Conservation (phyloP, 148 eudicot genomes). For the Mesembryanthemum crystallinum region DNA sequence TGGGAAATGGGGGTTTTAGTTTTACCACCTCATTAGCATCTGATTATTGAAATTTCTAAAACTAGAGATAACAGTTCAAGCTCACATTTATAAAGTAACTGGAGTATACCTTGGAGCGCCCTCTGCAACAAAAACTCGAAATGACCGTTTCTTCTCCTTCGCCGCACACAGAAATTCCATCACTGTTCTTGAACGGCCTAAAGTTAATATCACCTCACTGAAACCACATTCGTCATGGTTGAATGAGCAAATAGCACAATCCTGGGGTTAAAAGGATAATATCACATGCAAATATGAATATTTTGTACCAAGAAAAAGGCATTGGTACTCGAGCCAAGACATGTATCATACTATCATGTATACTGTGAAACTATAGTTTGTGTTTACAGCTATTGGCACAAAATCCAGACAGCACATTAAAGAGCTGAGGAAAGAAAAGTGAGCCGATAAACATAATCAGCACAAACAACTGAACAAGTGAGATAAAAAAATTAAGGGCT, state of each 20-base stretch:
- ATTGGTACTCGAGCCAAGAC: not conserved
- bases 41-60: too few species aligned
- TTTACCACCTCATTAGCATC: too few species aligned
- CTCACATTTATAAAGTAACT: not conserved
- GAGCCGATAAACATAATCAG: not conserved
- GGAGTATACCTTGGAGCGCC: conserved; percentile 89
- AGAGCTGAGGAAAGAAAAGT: not conserved
- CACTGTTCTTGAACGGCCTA: conserved; percentile 93
- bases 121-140: conserved; percentile 94
- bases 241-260: conserved; percentile 21
- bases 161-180: conserved; percentile 97
- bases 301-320: not conserved
- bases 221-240: conserved; percentile 24
- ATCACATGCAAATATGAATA: conserved; percentile 16
- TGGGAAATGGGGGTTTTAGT: too few species aligned
- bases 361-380: not conserved
- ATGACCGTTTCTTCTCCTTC: conserved; percentile 91
- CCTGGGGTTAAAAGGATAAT: conserved; percentile 8
- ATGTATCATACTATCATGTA: conserved; percentile 2
- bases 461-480: not conserved
- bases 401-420: not conserved
- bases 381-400: not conserved
- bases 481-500: too few species aligned
- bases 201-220: conserved; percentile 97
- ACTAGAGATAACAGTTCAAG: not conserved